These are phyloP conservation scores for Stylonectria norvegica DNA, from an alignment of 2,329 filamentous ascomycete species.

Conservation along the genomic window DNA sequence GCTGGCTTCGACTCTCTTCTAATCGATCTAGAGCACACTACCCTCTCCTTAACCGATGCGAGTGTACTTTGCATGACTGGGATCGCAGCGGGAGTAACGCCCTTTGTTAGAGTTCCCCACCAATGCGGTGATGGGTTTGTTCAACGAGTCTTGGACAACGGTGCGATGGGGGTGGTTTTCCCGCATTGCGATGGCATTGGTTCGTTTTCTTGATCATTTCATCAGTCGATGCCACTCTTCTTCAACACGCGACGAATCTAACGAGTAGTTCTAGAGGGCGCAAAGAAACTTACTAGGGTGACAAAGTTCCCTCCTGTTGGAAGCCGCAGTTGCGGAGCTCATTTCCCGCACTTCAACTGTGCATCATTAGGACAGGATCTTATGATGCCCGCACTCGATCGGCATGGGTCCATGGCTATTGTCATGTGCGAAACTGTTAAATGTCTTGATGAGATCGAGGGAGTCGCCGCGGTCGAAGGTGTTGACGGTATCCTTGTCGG, in stretches of 20 bases:
- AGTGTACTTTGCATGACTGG: not conserved
- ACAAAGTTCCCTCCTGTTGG: too few species aligned
- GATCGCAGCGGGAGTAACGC: not conserved
- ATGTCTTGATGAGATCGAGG: not conserved
- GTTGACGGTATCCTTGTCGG: not conserved
- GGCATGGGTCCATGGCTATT: not conserved
- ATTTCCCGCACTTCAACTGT: too few species aligned
- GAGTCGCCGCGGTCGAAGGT: not conserved
- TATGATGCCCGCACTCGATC: not conserved
- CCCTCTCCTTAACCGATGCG: not conserved
- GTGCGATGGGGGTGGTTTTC: not conserved
- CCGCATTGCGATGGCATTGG: too few species aligned
- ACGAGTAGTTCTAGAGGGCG: too few species aligned
- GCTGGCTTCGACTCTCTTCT: not conserved
- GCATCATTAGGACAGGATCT: too few species aligned
- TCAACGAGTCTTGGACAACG: not conserved
- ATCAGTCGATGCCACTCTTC: too few species aligned
- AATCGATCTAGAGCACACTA: not conserved
- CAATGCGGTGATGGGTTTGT: not conserved
- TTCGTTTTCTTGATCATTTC: too few species aligned
- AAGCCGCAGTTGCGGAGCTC: too few species aligned
- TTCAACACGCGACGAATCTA: too few species aligned
- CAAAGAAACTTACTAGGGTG: too few species aligned
- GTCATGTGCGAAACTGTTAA: not conserved
- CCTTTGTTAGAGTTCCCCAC: not conserved